phyloP scores from a whole-genome alignment of 805 yeast genomes.

The Cyberlindnera lachancei region DNA sequence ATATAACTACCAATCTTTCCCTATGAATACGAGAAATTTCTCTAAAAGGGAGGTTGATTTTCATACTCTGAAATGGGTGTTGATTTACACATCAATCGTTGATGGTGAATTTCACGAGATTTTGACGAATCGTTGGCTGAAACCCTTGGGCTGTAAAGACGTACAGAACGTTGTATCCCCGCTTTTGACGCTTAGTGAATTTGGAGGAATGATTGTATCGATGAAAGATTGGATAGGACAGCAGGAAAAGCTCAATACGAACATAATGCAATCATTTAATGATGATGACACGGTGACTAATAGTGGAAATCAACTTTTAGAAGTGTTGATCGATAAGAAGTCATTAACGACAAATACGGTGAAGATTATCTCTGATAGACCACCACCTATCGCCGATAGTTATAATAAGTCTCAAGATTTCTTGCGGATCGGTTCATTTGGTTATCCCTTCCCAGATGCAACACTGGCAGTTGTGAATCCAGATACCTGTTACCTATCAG shows the following conservation, averaged over 20 bases:
- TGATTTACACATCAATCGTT: constrained; percentile 80
- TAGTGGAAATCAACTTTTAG: constrained; percentile 34
- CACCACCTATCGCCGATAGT: constrained; percentile 41
- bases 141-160: constrained; percentile 78
- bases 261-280: constrained; percentile 29
- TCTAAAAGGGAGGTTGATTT: constrained; percentile 69
- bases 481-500: constrained; percentile 70
- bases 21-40: constrained; percentile 74
- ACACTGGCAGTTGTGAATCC: constrained; percentile 92
- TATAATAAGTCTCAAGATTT: constrained; percentile 32
- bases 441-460: constrained; percentile 91
- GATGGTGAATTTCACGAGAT: constrained; percentile 92
- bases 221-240: constrained; percentile 86
- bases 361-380: constrained; percentile 53
- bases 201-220: constrained; percentile 92
- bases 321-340: constrained; percentile 64
- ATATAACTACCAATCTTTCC: constrained; percentile 86
- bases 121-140: constrained; percentile 80
- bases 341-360: constrained; percentile 68
- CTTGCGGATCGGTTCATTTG: constrained; percentile 83
- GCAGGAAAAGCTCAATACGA: constrained; percentile 52
- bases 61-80: constrained; percentile 77
- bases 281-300: constrained; percentile 29
- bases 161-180: constrained; percentile 81
- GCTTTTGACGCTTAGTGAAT: constrained; percentile 79